phyloP scores from a whole-genome alignment of 768 basidiomycete species.

The Rossbeevera mucosa region DNA sequence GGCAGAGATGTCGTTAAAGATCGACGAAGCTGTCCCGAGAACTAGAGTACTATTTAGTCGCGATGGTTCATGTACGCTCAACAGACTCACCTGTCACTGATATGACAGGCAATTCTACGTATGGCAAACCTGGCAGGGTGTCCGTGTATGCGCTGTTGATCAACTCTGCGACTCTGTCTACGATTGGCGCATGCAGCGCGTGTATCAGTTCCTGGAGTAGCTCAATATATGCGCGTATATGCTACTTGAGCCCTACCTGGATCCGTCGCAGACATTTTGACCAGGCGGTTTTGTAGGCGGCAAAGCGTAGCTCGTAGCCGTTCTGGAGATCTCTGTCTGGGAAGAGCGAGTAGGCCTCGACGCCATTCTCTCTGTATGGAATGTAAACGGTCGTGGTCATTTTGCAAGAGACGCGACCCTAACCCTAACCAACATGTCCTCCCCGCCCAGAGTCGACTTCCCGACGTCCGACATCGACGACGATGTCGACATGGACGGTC shows the following conservation, averaged over 20 bases:
- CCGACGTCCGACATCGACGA: slow-evolving; percentile 56
- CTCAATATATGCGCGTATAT: slow-evolving; percentile 2
- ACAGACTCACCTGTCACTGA: slow-evolving; percentile 46
- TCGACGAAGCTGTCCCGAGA: slow-evolving; percentile 41
- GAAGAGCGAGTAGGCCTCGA: slow-evolving; percentile 24
- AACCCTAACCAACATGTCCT: slow-evolving; percentile 45
- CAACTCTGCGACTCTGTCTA: slow-evolving; percentile 39
- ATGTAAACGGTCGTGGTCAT: slow-evolving; percentile 30
- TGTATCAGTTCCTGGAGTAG: slow-evolving; percentile 40
- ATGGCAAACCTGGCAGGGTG: slow-evolving; percentile 52
- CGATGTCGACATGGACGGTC: slow-evolving; percentile 51
- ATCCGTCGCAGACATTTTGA: slow-evolving; percentile 51
- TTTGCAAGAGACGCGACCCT: background rate
- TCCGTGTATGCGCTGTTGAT: slow-evolving; percentile 43
- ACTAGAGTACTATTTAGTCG: slow-evolving; percentile 28
- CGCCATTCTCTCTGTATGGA: slow-evolving; percentile 18
- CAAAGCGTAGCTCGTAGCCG: slow-evolving; percentile 40
- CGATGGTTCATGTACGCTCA: background rate
- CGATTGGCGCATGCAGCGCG: slow-evolving; percentile 46
- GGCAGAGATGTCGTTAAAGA: slow-evolving; percentile 42
- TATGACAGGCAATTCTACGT: slow-evolving; percentile 56
- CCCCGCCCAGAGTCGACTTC: slow-evolving; percentile 60
- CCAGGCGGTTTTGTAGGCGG: slow-evolving; percentile 58
- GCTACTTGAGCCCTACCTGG: slow-evolving; percentile 39
- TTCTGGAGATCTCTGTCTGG: slow-evolving; percentile 28